Evolutionary conservation across 345 rosid species (phyloP).

Genomic region (Arabis alpina): DNA sequence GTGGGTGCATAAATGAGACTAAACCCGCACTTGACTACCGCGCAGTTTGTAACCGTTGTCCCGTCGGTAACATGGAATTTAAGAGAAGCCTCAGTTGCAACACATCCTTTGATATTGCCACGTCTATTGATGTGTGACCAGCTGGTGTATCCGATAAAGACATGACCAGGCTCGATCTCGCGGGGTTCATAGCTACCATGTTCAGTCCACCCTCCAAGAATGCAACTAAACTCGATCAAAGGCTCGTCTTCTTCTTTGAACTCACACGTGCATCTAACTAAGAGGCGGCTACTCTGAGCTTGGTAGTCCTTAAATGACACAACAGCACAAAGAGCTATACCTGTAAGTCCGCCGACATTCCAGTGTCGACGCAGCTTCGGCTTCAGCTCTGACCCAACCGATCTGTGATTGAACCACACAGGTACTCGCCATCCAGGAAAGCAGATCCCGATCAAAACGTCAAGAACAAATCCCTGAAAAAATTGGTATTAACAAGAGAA

Average conservation of each 20-base stretch:
- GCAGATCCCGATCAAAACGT: constrained; percentile 20
- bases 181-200: neutral
- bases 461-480: constrained; percentile 18
- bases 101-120: neutral
- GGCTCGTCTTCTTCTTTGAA: constrained; percentile 3
- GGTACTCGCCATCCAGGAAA: constrained; percentile 36
- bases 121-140: constrained; percentile 5
- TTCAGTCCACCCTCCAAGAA: constrained; percentile 31
- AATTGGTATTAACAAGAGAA: no score
- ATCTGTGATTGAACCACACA: constrained; percentile 27
- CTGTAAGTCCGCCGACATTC: constrained; percentile 11
- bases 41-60: constrained; percentile 9
- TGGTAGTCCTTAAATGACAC: constrained; percentile 5
- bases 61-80: constrained; percentile 21
- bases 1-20: constrained; percentile 32
- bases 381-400: constrained; percentile 14
- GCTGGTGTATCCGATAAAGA: constrained; percentile 30
- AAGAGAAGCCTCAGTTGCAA: constrained; percentile 5
- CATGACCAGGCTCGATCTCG: constrained; percentile 24
- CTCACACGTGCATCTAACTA: constrained; percentile 8
- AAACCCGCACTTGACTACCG: constrained; percentile 29
- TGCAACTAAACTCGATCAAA: constrained; percentile 23
- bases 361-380: constrained; percentile 21
- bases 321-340: constrained; percentile 38
- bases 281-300: neutral